These are phyloP conservation scores for Ustilago shanxiensis DNA, from an alignment of 1,284 basidiomycete species.

Conservation along the genomic window DNA sequence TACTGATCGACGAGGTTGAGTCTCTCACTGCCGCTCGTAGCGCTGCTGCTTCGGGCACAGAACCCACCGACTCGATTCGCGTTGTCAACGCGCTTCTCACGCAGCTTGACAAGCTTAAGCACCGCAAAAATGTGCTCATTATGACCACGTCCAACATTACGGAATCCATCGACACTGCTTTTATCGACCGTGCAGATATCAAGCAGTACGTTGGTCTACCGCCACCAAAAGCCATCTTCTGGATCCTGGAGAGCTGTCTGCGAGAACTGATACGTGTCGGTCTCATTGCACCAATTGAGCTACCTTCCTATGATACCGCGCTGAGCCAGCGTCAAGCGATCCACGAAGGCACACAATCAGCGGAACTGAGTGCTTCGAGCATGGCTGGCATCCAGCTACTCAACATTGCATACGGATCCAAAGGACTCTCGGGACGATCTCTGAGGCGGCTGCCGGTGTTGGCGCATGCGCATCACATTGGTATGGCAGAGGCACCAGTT, in stretches of 20 bases:
- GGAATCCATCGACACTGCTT: constrained; percentile 93
- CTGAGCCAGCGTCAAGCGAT: background rate
- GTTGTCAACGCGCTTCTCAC: constrained; percentile 98
- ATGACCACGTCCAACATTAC: constrained; percentile 97
- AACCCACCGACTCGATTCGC: constrained; percentile 93
- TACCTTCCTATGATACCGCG: constrained; percentile 14
- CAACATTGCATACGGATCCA: constrained; percentile 79
- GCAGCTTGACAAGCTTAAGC: constrained; percentile 94
- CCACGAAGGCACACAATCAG: background rate
- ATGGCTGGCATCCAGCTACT: constrained; percentile 75
- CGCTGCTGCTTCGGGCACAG: constrained; percentile 91
- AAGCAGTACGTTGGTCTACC: constrained; percentile 94
- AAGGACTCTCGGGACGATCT: constrained; percentile 89
- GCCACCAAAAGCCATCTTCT: constrained; percentile 89
- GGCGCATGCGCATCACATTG: constrained; percentile 85
- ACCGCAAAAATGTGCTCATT: constrained; percentile 90
- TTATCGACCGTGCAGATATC: constrained; percentile 96
- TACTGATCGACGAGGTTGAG: constrained; percentile 96
- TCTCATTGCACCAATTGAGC: constrained; percentile 74
- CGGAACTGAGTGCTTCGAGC: background rate
- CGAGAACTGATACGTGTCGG: constrained; percentile 82
- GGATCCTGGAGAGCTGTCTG: constrained; percentile 88
- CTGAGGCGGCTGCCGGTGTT: constrained; percentile 90
- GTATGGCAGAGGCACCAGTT: constrained; percentile 28
- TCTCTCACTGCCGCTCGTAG: constrained; percentile 92